Base-by-base conservation (phyloP, 495 filamentous ascomycete species). In the Aspergillus heteromorphus region DNA sequence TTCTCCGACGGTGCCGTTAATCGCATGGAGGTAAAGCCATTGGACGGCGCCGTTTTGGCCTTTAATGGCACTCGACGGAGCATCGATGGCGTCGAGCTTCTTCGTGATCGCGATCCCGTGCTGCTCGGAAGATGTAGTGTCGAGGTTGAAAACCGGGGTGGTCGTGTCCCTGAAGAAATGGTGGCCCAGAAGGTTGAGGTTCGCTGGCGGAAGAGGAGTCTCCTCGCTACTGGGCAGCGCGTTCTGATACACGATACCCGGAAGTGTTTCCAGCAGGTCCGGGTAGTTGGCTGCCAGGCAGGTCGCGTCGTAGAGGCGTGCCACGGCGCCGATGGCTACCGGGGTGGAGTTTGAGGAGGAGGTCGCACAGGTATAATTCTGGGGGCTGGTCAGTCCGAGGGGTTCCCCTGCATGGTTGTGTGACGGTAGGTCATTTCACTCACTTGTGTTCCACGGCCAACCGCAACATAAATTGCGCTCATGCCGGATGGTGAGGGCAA, bases 341-440 rank as follows among this genome's bases (percentile, higher is more conserved):
- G 92, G 92, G 0, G 70, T 65, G 0, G 83, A 79, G 1, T 75
- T 68, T 2, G 80, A 63, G 58, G 81, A 79, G 49, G 72, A 72
- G 29, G 77, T 65, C 31, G 80, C 75, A 76, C 92, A 97, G 53
- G 89, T 91, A 71, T 96, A 97, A 78, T 97, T 96, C 75, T 97
- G 82, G 49, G 36, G 41, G 16, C 20, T 27, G 23, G 31, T 38
- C 21, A 58, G 48, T 18, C 45, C 7, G 11, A 16, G 13, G 7
- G n/a, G 27, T 16, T 21, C 4, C n/a, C 8, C n/a, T 30, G 11
- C 34, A 21, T 21, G 27, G 16, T 17, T 43, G 21, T 27, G 23
- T 31, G 17, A 30, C 14, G 41, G 10, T 38, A 23, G 25, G 5
- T 7, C 45, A 18, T 19, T 31, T 1, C 36, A 45, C 70, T 59